Evolutionary conservation across 495 filamentous ascomycete genomes (phyloP), one percentile per base, ranked within the genome.

Genomic region (Aspergillus leporis): DNA sequence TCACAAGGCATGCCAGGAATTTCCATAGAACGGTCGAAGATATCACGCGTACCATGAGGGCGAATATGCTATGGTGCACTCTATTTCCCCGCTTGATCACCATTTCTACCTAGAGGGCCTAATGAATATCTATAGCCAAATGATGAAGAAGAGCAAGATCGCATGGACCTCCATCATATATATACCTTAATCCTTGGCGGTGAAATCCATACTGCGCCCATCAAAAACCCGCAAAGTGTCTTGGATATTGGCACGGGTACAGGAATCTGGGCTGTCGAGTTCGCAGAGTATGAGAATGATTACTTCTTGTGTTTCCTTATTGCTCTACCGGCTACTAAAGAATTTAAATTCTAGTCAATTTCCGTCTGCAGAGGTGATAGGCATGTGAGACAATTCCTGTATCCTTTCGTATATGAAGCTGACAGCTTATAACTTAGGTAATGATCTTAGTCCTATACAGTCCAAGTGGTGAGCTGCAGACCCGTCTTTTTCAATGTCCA

Each of bases 231-330:
- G 19, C 32, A 23, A 31, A 28, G 51, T 16, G 38, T 53, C 18
- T 32, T 53, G 4, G 51, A 53, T 9, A 8, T 53, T 40, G 51
- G 51, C 8, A 23, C 32, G 19, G 51, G 51, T 3, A 40, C 51
- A 4, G 51, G 51, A 14, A 53, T 31, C 9, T 53, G 51, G 51
- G 51, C 51, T 19, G 32, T 53, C 3, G 51, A 41, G 1, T 36
- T 41, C 25, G 51, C 51, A 13, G 18, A 23, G 51, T 41, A 25
- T 21, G n/a, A 34, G 16, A 34, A 2, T n/a, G 5, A 12, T 31
- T 51, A 8, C n/a, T 51, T 49, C 8, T 34, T 36, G 10, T 6
- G 12, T 32, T 18, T 13, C 8, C 4, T 18, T n/a, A 14, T 23
- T 47, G n/a, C n/a, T n/a, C n/a, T n/a, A n/a, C n/a, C 19, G 23